Evolutionary conservation across 768 basidiomycete species (phyloP).

Genomic region (Pholiota microspora): DNA sequence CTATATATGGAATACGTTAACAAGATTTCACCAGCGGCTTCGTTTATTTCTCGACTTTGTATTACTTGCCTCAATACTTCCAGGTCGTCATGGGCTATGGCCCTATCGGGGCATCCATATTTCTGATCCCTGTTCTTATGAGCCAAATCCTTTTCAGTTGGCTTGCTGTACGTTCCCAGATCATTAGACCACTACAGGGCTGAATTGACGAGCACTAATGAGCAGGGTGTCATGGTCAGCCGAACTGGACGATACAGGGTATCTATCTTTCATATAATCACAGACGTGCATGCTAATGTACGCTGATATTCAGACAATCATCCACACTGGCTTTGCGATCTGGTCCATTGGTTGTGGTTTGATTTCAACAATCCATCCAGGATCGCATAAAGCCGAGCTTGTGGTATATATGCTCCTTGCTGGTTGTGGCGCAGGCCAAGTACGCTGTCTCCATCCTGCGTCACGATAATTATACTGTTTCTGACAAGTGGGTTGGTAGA

Average conservation of each 20-base stretch:
- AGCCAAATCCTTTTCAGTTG: slow-evolving; percentile 61
- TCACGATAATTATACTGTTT: not conserved
- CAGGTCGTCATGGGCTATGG: slow-evolving; percentile 69
- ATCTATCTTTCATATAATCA: too few relatives aligned
- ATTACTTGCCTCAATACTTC: slow-evolving; percentile 75
- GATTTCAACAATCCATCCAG: slow-evolving; percentile 57
- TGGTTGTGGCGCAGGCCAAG: slow-evolving; percentile 61
- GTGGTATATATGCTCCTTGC: slow-evolving; percentile 61
- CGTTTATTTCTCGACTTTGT: slow-evolving; percentile 61
- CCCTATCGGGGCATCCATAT: slow-evolving; percentile 55
- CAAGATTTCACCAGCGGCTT: slow-evolving; percentile 41
- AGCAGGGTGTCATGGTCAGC: slow-evolving; percentile 59
- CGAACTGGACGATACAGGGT: slow-evolving; percentile 64
- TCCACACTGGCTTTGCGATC: slow-evolving; percentile 61
- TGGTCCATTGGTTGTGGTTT: slow-evolving; percentile 73
- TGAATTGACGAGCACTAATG: not conserved
- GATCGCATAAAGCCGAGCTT: slow-evolving; percentile 46
- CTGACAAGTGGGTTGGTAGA: slow-evolving; percentile 29
- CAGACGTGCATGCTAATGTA: too few relatives aligned
- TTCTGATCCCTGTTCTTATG: slow-evolving; percentile 68
- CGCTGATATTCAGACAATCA: slow-evolving; percentile 54
- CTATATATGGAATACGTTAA: not conserved
- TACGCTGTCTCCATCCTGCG: slow-evolving; percentile 21
- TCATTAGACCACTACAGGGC: not conserved
- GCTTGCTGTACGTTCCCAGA: slow-evolving; percentile 38